Percentiles rank a stretch among this genome's conserved stretches.
phyloP scores from a whole-genome alignment of 768 basidiomycete species.

The Podaxis sp. region DNA sequence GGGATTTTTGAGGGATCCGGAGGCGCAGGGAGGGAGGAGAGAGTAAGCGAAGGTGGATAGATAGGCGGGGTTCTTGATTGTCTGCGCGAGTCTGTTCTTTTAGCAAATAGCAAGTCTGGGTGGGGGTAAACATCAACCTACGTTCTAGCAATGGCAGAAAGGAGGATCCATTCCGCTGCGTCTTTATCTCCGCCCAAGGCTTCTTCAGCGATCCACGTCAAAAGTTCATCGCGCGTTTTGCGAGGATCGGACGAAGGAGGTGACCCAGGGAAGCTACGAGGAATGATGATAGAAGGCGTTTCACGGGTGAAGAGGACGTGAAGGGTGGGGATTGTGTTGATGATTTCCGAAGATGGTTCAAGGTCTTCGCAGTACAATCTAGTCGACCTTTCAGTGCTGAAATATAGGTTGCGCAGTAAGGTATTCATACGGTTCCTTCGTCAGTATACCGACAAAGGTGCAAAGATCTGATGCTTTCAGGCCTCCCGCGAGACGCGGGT shows the following conservation, averaged over 20 bases:
- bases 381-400: constrained; percentile 1
- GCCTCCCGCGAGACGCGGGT: constrained; percentile 37
- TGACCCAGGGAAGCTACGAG: constrained; percentile 35
- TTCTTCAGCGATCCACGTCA: constrained; percentile 73
- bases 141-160: constrained; percentile 62
- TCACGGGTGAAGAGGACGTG: constrained; percentile 61
- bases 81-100: constrained; percentile 36
- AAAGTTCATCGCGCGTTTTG: constrained; percentile 50
- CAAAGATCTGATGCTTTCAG: constrained; percentile 62
- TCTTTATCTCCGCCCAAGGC: constrained; percentile 65
- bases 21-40: constrained; percentile 61
- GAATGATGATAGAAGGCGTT: constrained; percentile 39
- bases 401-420: constrained; percentile 14
- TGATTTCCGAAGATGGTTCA: constrained; percentile 36
- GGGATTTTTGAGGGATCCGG: constrained; percentile 34
- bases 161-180: constrained; percentile 75
- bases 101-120: neutral
- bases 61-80: constrained; percentile 68
- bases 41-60: constrained; percentile 62
- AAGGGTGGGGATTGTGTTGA: constrained; percentile 54
- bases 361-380: constrained; percentile 37
- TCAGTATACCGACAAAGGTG: constrained; percentile 74
- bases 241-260: constrained; percentile 18
- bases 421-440: constrained; percentile 59
- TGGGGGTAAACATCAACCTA: constrained; percentile 34